Evolutionary conservation across 495 filamentous ascomycete species (phyloP).

Genomic region (Sordaria brevicollis): DNA sequence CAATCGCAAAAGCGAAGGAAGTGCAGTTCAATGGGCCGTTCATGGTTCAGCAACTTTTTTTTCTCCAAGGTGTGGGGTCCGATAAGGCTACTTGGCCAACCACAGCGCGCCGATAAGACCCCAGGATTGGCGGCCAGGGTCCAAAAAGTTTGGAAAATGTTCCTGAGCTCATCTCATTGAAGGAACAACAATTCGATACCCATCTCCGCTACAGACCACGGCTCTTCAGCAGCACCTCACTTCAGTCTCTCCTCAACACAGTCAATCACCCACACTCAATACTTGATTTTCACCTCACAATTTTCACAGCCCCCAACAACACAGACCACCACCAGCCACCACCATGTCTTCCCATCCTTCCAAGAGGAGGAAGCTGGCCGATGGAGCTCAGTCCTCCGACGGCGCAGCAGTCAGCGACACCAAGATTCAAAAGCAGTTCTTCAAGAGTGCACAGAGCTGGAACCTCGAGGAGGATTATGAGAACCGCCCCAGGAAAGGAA

Average conservation of each 20-base stretch:
- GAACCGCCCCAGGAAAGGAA: conserved; percentile 58
- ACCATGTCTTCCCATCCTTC: conserved; percentile 31
- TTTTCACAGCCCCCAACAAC: conserved; percentile 2
- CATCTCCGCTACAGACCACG: not conserved
- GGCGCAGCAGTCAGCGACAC: conserved; percentile 13
- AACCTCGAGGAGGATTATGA: conserved; percentile 90
- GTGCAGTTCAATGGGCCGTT: not conserved
- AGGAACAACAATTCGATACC: not conserved
- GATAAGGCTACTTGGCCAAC: conserved; percentile 17
- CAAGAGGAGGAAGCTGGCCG: conserved; percentile 35
- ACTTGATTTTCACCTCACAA: not conserved
- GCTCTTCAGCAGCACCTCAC: not conserved
- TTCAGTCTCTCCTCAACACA: not conserved
- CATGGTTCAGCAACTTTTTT: conserved; percentile 14
- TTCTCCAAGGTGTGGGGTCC: not conserved
- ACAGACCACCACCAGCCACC: not conserved
- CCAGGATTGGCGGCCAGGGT: not conserved
- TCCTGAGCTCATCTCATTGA: not conserved
- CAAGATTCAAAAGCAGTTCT: conserved; percentile 34
- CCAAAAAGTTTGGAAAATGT: not conserved
- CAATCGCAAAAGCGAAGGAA: not conserved
- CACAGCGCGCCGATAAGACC: conserved; percentile 2
- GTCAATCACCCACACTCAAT: not conserved
- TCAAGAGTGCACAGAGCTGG: conserved; percentile 50
- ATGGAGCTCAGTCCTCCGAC: conserved; percentile 19